Conservation (phyloP, 768 basidiomycete genomes). For the Cyathus striatus region DNA sequence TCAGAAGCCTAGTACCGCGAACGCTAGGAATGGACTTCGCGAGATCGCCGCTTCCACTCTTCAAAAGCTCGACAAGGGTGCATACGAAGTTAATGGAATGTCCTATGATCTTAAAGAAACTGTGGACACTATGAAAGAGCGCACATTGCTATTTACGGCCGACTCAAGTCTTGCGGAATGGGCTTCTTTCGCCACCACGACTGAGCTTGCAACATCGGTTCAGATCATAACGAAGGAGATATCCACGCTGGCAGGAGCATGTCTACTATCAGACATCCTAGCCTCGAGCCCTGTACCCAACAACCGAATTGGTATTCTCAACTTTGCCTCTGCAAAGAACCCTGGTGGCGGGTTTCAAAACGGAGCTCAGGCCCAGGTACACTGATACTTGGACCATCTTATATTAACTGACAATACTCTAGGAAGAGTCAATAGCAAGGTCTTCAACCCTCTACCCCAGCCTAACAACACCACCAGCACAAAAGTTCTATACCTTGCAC, state of each 20-base stretch:
- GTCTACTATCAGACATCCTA: constrained; percentile 14
- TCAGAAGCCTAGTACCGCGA: too few species aligned
- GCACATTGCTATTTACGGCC: constrained; percentile 47
- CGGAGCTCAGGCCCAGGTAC: constrained; percentile 51
- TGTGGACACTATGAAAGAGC: constrained; percentile 21
- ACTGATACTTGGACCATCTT: too few species aligned
- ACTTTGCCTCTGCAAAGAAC: constrained; percentile 66
- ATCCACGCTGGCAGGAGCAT: constrained; percentile 47
- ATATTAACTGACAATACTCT: constrained; percentile 8
- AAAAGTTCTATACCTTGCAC: constrained; percentile 57
- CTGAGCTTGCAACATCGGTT: constrained; percentile 6
- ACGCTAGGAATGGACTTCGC: constrained; percentile 5
- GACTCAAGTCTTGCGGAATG: constrained; percentile 42
- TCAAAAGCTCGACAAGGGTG: constrained; percentile 39
- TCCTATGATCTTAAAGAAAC: constrained; percentile 19
- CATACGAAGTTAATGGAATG: constrained; percentile 18
- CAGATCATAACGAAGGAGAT: constrained; percentile 38
- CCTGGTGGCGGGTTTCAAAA: constrained; percentile 66
- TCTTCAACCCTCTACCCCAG: constrained; percentile 63
- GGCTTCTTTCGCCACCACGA: constrained; percentile 13
- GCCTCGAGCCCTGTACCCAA: neutral
- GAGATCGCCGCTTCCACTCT: constrained; percentile 48
- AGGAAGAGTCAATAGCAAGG: constrained; percentile 73
- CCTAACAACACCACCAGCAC: constrained; percentile 45
- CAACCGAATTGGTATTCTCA: constrained; percentile 56